Evolutionary conservation across 495 filamentous ascomycete species (phyloP).

Genomic region (Aspergillus conjunctus): DNA sequence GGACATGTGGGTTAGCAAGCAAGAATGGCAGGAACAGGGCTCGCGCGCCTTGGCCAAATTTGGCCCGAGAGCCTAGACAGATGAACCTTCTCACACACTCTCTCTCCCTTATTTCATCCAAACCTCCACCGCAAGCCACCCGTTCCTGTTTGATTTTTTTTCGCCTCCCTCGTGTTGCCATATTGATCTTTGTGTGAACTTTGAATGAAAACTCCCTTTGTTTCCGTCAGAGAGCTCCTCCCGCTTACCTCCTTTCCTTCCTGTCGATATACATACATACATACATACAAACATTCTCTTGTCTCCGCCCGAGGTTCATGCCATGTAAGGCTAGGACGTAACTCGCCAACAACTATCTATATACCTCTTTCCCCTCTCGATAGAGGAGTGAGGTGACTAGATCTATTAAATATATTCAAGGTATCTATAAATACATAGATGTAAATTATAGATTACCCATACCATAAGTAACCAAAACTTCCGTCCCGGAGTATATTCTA

Average conservation of each 20-base stretch:
- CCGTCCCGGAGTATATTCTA: not conserved
- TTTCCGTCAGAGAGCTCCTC: not conserved
- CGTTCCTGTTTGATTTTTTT: slow-evolving; percentile 8
- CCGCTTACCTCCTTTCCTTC: slow-evolving; percentile 2
- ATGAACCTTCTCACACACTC: slow-evolving; percentile 22
- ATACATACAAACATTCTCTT: slow-evolving; percentile 11
- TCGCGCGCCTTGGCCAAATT: slow-evolving; percentile 85
- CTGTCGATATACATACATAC: slow-evolving; percentile 21
- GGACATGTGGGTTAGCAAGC: slow-evolving; percentile 97
- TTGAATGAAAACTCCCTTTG: slow-evolving; percentile 3
- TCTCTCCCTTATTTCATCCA: slow-evolving; percentile 19
- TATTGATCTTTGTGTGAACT: not conserved
- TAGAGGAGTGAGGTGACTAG: not conserved
- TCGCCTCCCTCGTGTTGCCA: not conserved
- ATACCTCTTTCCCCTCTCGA: not conserved
- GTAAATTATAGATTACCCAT: too few relatives aligned
- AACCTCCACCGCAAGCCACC: slow-evolving; percentile 10
- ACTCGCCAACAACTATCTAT: slow-evolving; percentile 3
- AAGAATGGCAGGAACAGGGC: slow-evolving; percentile 96
- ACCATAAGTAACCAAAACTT: too few relatives aligned
- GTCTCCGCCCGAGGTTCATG: slow-evolving; percentile 3
- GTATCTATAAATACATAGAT: not conserved
- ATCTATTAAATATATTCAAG: not conserved
- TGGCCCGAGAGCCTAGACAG: slow-evolving; percentile 63
- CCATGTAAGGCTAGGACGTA: slow-evolving; percentile 9